Evolutionary conservation across 306 rosid genomes (phyloP).

Genomic region (Vigna angularis): DNA sequence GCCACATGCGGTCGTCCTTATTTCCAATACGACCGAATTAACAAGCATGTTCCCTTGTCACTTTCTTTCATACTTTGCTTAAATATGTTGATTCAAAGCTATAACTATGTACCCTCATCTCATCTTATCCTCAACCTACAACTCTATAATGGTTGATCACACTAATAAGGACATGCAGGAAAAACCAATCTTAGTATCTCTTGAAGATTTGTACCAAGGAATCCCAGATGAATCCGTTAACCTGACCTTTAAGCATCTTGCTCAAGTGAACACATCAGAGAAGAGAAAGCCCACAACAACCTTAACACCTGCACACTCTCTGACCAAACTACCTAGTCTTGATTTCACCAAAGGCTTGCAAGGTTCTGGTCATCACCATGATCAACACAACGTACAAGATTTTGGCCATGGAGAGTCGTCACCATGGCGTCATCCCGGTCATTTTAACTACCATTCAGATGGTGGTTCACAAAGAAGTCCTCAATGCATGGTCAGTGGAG

Average conservation of each 20-base stretch:
- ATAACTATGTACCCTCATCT: background rate
- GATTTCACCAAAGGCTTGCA: conserved; percentile 70
- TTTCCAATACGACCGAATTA: conserved; percentile 43
- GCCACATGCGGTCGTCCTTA: conserved; percentile 38
- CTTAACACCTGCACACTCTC: conserved; percentile 14
- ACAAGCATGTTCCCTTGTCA: too few relatives aligned
- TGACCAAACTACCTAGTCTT: conserved; percentile 66
- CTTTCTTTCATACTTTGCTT: conserved; percentile 27
- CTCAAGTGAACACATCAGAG: conserved; percentile 49
- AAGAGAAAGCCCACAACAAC: conserved; percentile 33
- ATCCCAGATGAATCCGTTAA: conserved; percentile 91
- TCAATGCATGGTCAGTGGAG: background rate
- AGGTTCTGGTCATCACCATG: conserved; percentile 36
- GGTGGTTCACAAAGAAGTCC: background rate
- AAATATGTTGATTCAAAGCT: conserved; percentile 13
- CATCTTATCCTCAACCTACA: background rate
- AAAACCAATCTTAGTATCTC: conserved; percentile 67
- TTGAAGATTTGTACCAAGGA: conserved; percentile 76
- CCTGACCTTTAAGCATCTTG: conserved; percentile 76
- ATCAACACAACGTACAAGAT: background rate
- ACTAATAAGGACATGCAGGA: background rate
- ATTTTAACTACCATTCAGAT: conserved; percentile 43
- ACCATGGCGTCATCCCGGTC: conserved; percentile 37
- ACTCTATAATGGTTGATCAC: conserved; percentile 53
- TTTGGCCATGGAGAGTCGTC: background rate